Base-by-base conservation (phyloP, 768 basidiomycete genomes). In the Mycena rosella region DNA sequence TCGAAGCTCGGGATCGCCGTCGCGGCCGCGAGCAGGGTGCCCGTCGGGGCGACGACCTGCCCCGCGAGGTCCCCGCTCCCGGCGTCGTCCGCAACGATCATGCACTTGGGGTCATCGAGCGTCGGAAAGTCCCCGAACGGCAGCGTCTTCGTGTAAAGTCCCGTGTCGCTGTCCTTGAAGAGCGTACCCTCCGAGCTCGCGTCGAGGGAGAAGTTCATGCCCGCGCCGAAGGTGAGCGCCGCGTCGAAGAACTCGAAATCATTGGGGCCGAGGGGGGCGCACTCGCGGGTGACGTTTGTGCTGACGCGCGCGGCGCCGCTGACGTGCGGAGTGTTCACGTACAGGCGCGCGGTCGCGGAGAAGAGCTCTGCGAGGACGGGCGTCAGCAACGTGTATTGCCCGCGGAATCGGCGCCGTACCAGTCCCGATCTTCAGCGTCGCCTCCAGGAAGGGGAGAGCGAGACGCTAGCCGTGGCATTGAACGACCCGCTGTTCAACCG, bases 361-460 rank as follows among this genome's bases (percentile, higher is more conserved):
- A n/a, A 20, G 32, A 4, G 11, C n/a, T 26, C 5, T 5, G 11
- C 9, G 38, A 17, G 38, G 15, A 3, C 7, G 38, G 15, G 9
- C 7, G 38, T 38, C 15, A 38, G 15, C 38, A 7, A 6, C 4
- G 52, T 36, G n/a, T 14, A 9, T 9, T 7, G n/a, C n/a, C 8
- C 30, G 40, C 17, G 32, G 26, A 6, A 9, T 20, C 30, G 40
- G 27, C 34, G 57, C 38, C 26, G 42, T 38, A 38, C 38, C 7
- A 10, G 38, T 38, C 14, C 32, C 11, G 9, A 53, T 26, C 0
- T 36, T 5, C 1, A 68, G 20, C 15, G 42, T 49, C 1, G 67
- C 67, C 18, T 63, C 49, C 9, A 68, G 14, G 57, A 68, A 68
- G 67, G 67, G 5, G 67, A 63, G 17, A 68, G 67, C 2, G 67